Evolutionary conservation across 2,329 filamentous ascomycete genomes (phyloP), one percentile per base, ranked within the genome.

Genomic region (Metarhizium humberi): DNA sequence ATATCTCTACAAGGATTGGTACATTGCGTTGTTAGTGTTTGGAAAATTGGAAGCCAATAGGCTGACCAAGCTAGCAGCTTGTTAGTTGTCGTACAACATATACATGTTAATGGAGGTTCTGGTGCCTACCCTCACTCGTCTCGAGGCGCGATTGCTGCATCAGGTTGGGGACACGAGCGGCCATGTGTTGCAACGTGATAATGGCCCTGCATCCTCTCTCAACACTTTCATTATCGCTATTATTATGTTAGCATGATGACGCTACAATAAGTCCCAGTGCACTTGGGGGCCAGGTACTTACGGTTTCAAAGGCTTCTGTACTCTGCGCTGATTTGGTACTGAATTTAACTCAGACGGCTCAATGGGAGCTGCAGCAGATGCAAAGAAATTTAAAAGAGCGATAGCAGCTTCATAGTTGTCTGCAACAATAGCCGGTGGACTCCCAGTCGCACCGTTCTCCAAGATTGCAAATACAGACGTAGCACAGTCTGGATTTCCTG

Each of bases 41-140:
- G 84, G 71, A 99, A 94, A 30, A 99, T 91, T 2, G 92, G 94
- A 14, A 92, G 86, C 94, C 94, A 99, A 69, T 99, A 99, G 8
- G 94, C 90, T 52, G 90, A 91, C 94, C 94, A 99, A 14, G 94
- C 94, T 88, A 59, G 11, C 3, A 13, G 8, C 25, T 20, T n/a
- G 52, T 60, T 29, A 60, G 55, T 40, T 13, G 20, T 20, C 13
- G 25, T 13, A 18, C 32, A 14, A 14, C 8, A 20, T 48, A 48
- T 6, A 48, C 20, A 16, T 14, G 25, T 48, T 48, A 30, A 29
- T 11, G 6, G 11, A 10, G 25, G 20, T 14, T 29, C 4, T 16
- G 20, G 20, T 11, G 45, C 18, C 58, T 71, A 88, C 87, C 87
- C 78, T 96, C 88, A 57, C 79, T 89, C 57, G 82, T 86, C 67